Conservation (phyloP, 2,329 filamentous ascomycete species). For the Fusarium sp. region DNA sequence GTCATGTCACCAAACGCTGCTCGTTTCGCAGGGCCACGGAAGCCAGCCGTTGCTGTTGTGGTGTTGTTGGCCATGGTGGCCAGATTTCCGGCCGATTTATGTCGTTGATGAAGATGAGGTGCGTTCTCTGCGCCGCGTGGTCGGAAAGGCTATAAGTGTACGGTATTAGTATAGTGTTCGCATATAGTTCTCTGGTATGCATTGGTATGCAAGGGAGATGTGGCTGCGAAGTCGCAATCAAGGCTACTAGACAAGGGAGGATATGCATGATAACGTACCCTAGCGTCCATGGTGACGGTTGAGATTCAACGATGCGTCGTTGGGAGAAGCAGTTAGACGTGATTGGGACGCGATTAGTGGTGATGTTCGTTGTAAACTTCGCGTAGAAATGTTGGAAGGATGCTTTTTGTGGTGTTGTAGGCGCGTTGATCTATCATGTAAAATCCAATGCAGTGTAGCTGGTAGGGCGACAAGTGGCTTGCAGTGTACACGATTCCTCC, state of each 20-base stretch:
- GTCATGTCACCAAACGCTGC: constrained; percentile 87
- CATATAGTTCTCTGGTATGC: constrained; percentile 14
- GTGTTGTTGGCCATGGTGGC: constrained; percentile 50
- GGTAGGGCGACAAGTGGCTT: constrained; percentile 23
- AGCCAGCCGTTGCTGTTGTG: constrained; percentile 46
- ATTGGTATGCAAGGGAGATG: constrained; percentile 39
- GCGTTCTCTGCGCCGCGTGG: constrained; percentile 66
- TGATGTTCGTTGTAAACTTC: constrained; percentile 23
- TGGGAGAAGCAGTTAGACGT: constrained; percentile 33
- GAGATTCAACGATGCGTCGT: constrained; percentile 31
- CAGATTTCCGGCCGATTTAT: constrained; percentile 82
- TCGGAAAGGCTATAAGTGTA: constrained; percentile 56
- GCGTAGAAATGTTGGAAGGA: constrained; percentile 29
- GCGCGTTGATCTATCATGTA: constrained; percentile 43
- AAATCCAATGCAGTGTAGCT: constrained; percentile 34
- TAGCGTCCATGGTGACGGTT: constrained; percentile 53
- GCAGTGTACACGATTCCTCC: constrained; percentile 13
- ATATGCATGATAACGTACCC: constrained; percentile 49
- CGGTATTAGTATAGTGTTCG: constrained; percentile 34
- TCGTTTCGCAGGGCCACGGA: constrained; percentile 74
- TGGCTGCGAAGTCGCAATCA: constrained; percentile 11
- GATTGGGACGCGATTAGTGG: constrained; percentile 43
- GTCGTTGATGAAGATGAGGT: constrained; percentile 77
- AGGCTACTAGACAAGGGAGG: constrained; percentile 22
- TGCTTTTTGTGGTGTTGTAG: constrained; percentile 23